Evolutionary conservation across 2,329 filamentous ascomycete species (phyloP), one percentile per base, ranked within the genome.

Genomic region (Penicillium brasilianum): DNA sequence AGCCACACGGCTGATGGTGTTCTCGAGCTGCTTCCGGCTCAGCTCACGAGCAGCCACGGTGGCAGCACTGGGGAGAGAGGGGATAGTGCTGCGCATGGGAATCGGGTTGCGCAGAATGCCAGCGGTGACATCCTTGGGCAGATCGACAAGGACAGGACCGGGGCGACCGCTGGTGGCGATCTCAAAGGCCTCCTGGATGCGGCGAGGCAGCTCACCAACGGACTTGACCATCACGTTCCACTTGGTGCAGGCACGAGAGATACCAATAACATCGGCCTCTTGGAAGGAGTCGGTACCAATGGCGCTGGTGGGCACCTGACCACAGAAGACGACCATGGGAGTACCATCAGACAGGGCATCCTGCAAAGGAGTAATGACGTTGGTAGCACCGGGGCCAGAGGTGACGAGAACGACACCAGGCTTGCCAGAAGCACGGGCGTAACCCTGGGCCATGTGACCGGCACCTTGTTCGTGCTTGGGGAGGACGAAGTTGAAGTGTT

Each of bases 201-300:
- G 87, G 71, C 91, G 88, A 54, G 95, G 95, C 58, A 99, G 84
- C 80, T 99, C 95, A 54, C 92, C 93, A 58, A 97, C 88, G 77
- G 90, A 94, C 85, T 96, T 97, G 52, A 97, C 92, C 93, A 98
- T 96, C 62, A 96, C 92, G 72, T 98, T 98, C 95, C 95, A 99
- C 83, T 98, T 98, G 69, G 93, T 97, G 84, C 93, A 97, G 20
- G 93, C 89, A 72, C 94, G 87, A 36, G 92, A 96, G 77, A 99
- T 98, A 69, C 94, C 94, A 61, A 97, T 84, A 37, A 96, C 89
- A 74, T 99, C 95, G 61, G 93, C 93, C 80, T 98, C 95, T 77
- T 99, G 95, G 85, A 98, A 98, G 59, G 93, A 92, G 77, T 98
- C 94, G 65, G 91, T 96, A 64, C 95, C 95, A 78, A 98, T 97